Base-by-base conservation (phyloP, 2,329 filamentous ascomycete species). In the Talaromyces sp. region DNA sequence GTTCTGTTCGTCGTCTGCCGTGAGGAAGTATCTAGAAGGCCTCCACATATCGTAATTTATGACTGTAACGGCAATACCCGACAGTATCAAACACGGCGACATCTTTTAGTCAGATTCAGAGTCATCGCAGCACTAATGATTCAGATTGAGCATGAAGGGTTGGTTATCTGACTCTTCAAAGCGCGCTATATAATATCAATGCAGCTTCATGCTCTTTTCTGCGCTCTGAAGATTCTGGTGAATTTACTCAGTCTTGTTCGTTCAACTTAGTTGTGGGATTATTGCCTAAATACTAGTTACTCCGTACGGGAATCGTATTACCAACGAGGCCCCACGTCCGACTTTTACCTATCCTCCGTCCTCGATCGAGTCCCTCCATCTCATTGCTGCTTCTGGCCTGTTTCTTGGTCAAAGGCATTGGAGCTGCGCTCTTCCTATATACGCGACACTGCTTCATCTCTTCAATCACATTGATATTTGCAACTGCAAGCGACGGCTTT, bases 1-100 rank as follows among this genome's bases (percentile, higher is more conserved):
- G 28, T 25, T 48, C 45, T n/a, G n/a, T n/a, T n/a, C 45, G 19
- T 33, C 13, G 45, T 48, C 13, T 48, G 45, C 13, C 25, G 31
- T 48, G 5, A n/a, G 9, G 25, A 46, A 46, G 25, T 22, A 46
- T 46, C 43, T 33, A 33, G 45, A 48, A 48, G 19, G 43, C 43
- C 10, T 48, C 28, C 28, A 46, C 43, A 48, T 48, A 48, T 48
- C n/a, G 45, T 48, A 48, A 48, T 48, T 35, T 48, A 48, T 21
- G 45, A 13, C 25, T 5, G 45, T 48, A 48, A 19, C 33, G 45
- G 45, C 45, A 33, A 33, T 48, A 48, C 45, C n/a, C 45, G 45
- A 19, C 25, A 1, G 28, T 35, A 31, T 33, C 25, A 46, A 31
- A 46, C 11, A 33, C 28, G 13, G 43, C 45, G 45, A 33, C 45